A percentile compares a stretch with the other conserved stretches of the same genome.
Conservation (phyloP, 2,329 filamentous ascomycete genomes). For the Trichoderma brevicompactum region DNA sequence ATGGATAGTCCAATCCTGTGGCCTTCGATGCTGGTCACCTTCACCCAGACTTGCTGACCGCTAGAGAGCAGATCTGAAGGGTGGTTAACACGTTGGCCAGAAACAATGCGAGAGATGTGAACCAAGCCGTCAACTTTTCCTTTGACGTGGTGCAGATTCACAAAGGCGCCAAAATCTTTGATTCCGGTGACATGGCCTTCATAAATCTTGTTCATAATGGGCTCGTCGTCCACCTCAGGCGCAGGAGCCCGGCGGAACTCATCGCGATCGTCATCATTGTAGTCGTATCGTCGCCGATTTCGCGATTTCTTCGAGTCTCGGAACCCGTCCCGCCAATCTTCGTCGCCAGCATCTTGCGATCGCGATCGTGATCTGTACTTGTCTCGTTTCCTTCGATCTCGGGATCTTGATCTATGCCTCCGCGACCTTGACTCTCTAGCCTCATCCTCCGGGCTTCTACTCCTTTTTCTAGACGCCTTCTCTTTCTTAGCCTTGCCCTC, state of each 20-base stretch:
- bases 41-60: constrained; percentile 88
- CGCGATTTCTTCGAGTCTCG: constrained; percentile 41
- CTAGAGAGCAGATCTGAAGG: constrained; percentile 83
- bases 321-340: constrained; percentile 50
- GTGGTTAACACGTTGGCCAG: constrained; percentile 85
- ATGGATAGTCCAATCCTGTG: constrained; percentile 86
- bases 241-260: constrained; percentile 70
- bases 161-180: constrained; percentile 95
- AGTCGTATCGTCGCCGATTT: constrained; percentile 48
- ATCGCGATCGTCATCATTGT: constrained; percentile 53
- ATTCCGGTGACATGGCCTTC: constrained; percentile 87
- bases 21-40: constrained; percentile 85
- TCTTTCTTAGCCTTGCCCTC: constrained; percentile 67
- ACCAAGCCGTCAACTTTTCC: constrained; percentile 93
- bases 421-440: constrained; percentile 47
- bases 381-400: constrained; percentile 44
- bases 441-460: constrained; percentile 60
- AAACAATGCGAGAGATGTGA: constrained; percentile 86
- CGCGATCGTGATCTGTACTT: constrained; percentile 46
- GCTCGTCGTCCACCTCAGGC: constrained; percentile 78
- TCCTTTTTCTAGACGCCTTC: constrained; percentile 59
- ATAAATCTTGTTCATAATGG: constrained; percentile 85
- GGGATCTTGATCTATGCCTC: constrained; percentile 48
- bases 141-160: constrained; percentile 83
- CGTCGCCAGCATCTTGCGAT: constrained; percentile 48